phyloP scores from a whole-genome alignment of 2,329 filamentous ascomycete species.

The Penicillium sp. region DNA sequence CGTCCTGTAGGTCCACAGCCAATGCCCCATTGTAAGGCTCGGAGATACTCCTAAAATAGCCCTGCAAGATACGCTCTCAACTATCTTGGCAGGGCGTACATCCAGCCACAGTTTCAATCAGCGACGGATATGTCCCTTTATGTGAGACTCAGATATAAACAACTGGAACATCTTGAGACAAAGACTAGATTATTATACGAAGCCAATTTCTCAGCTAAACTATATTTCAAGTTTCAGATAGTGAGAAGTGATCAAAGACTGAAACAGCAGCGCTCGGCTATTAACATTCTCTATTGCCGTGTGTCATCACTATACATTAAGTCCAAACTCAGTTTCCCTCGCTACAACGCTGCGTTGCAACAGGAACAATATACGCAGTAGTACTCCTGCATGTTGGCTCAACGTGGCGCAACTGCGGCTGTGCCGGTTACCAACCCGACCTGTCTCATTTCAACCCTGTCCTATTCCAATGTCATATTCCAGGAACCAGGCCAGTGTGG shows the following conservation, averaged over 20 bases:
- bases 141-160: not conserved
- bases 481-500: not conserved
- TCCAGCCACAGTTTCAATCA: not conserved
- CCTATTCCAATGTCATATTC: not conserved
- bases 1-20: not conserved
- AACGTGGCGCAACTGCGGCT: constrained; percentile 1
- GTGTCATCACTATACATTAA: not conserved
- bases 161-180: constrained; percentile 4
- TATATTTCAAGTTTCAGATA: too few relatives aligned
- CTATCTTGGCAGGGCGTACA: not conserved
- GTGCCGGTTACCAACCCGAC: not conserved
- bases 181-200: not conserved
- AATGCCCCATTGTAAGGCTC: not conserved
- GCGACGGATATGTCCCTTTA: not conserved
- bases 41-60: not conserved
- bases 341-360: constrained; percentile 9
- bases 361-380: not conserved
- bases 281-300: not conserved
- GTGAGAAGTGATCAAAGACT: not conserved
- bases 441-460: not conserved
- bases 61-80: not conserved
- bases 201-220: not conserved
- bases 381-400: not conserved
- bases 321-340: not conserved
- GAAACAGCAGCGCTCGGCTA: constrained; percentile 5